Conservation (phyloP, 352 stramenopile species). For the Blastocystis hominis region DNA sequence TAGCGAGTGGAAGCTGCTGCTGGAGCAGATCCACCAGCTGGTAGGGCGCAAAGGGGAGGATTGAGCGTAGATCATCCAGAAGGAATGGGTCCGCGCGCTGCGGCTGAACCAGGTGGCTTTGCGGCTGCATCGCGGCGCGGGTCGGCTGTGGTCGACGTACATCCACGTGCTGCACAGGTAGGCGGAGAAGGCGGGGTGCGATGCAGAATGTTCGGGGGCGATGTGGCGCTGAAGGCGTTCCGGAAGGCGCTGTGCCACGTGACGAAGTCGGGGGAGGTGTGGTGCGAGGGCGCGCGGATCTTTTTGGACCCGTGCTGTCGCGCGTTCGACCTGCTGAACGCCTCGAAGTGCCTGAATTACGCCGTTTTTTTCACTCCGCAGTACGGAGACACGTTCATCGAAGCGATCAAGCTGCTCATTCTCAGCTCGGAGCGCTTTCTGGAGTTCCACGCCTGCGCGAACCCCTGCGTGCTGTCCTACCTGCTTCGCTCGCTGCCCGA, state of each 20-base stretch:
- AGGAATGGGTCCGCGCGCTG: neutral
- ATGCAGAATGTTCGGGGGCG: neutral
- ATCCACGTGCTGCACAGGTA: conserved; percentile 29
- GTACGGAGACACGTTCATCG: conserved; percentile 45
- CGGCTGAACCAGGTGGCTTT: neutral
- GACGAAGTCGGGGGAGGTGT: conserved; percentile 38
- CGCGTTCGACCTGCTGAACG: neutral
- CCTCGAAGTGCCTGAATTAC: conserved; percentile 21
- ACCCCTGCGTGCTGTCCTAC: neutral
- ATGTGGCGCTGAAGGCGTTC: neutral
- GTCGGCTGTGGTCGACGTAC: neutral
- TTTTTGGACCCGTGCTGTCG: conserved; percentile 18
- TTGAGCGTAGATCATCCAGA: neutral
- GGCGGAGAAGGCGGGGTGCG: neutral
- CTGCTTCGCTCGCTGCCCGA: neutral
- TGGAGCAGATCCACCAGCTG: neutral
- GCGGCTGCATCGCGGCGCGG: neutral
- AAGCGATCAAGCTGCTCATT: neutral
- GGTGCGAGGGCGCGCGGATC: conserved; percentile 37
- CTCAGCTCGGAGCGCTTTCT: neutral
- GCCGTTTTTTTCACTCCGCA: conserved; percentile 47
- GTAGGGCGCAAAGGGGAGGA: neutral
- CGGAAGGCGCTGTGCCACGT: neutral
- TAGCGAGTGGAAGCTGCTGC: conserved; percentile 4
- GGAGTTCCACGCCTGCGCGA: neutral